Evolutionary conservation across 192 early-diverging fungal genomes (phyloP).

Genomic region (Coemansia sp.): DNA sequence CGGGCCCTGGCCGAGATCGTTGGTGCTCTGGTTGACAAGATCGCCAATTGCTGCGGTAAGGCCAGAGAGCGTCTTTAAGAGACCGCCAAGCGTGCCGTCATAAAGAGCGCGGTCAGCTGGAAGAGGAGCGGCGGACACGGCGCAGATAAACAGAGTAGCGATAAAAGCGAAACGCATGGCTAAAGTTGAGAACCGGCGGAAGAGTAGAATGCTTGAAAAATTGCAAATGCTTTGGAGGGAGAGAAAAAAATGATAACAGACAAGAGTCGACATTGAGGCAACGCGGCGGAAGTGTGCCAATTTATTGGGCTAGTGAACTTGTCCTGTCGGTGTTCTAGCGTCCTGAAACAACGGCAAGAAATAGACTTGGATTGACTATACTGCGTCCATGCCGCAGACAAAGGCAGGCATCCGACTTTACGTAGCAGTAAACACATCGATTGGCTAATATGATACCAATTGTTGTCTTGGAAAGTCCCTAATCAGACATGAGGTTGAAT

Average conservation of each 20-base stretch:
- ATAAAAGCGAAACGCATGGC: conserved; percentile 45
- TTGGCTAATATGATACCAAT: background rate
- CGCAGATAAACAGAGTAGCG: conserved; percentile 28
- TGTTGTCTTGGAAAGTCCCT: background rate
- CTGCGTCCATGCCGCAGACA: background rate
- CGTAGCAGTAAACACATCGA: background rate
- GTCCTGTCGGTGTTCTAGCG: background rate
- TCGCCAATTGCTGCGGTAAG: conserved; percentile 40
- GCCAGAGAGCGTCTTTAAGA: conserved; percentile 45
- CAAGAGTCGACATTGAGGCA: background rate
- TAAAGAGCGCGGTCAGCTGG: conserved; percentile 37
- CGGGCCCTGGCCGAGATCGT: conserved; percentile 56
- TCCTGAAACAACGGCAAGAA: background rate
- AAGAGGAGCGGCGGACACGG: conserved; percentile 34
- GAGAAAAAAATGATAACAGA: background rate
- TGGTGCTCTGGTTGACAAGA: conserved; percentile 43
- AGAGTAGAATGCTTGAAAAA: background rate
- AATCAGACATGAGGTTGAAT: background rate
- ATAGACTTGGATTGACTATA: background rate
- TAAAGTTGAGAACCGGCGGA: background rate
- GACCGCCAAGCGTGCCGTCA: conserved; percentile 43
- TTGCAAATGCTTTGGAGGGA: background rate
- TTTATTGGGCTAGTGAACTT: background rate
- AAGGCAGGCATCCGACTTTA: background rate
- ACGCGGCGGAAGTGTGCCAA: background rate